These are phyloP conservation scores for Cicer yamashitae DNA, from an alignment of 306 rosid species.

Conservation along the genomic window DNA sequence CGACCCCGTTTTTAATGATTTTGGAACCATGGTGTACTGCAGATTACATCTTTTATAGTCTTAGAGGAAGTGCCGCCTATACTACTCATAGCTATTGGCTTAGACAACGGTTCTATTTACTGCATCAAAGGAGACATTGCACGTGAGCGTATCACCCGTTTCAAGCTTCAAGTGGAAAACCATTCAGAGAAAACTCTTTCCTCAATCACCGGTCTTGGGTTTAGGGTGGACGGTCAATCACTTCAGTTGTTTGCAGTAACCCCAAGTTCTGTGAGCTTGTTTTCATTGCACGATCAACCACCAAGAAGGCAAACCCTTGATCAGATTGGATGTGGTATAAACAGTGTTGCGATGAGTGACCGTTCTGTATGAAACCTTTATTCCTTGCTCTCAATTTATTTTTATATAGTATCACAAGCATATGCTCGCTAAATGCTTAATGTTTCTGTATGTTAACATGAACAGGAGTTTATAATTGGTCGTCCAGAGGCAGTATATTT, in stretches of 20 bases:
- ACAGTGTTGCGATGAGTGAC: constrained; percentile 91
- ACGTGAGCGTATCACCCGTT: constrained; percentile 89
- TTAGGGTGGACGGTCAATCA: constrained; percentile 94
- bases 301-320: constrained; percentile 90
- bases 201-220: constrained; percentile 83
- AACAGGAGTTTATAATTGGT: constrained; percentile 88
- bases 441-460: constrained; percentile 39
- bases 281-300: constrained; percentile 77
- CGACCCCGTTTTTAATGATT: constrained; percentile 22
- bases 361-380: constrained; percentile 67
- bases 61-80: constrained; percentile 96
- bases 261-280: constrained; percentile 83
- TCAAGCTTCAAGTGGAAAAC: constrained; percentile 84
- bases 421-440: constrained; percentile 40
- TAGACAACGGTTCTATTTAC: constrained; percentile 89
- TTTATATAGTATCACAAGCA: constrained; percentile 17
- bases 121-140: constrained; percentile 98
- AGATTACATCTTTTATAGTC: constrained; percentile 90
- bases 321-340: constrained; percentile 83
- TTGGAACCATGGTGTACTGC: constrained; percentile 49
- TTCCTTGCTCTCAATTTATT: constrained; percentile 24
- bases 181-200: constrained; percentile 65
- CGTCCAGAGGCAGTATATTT: constrained; percentile 95
- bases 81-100: constrained; percentile 87
- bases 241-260: constrained; percentile 91